Evolutionary conservation across 2,329 filamentous ascomycete genomes (phyloP), one percentile per base, ranked within the genome.

Genomic region (Ophiocordyceps camponoti-leonardi): DNA sequence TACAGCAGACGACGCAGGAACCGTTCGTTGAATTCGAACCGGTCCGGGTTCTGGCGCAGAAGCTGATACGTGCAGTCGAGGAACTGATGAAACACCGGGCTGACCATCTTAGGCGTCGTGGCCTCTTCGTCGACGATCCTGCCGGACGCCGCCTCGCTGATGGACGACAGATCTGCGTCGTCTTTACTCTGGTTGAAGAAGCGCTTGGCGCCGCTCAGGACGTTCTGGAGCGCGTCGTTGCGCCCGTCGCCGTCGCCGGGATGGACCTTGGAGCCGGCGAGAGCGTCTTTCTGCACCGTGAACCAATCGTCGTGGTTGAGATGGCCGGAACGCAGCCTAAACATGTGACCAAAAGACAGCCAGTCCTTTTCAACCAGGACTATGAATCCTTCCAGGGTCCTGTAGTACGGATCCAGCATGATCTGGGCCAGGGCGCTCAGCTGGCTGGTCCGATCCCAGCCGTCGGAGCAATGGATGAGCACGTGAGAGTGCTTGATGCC

Each of bases 321-420:
- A 53, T 84, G 83, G 3, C 92, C 92, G 14, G 85, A 85, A n/a
- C 92, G 80, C 55, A 94, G 79, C 46, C 87, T 79, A 64, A 98
- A 98, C 81, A 94, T 95, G 63, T 98, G 90, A 2, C 92, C 92
- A 64, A 95, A 98, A 0, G 90, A 92, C 13, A 98, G 66, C 86
- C 92, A 98, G 58, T 98, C 92, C 61, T 98, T 98, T 62, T 98
- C 92, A 2, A 98, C 75, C 7, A 98, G 68, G 2, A 94, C 80
- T 53, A 96, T 88, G 61, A 96, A 98, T 1, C 92, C 92, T 53
- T 95, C 83, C 44, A 98, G 68, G 0, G 92, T 96, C 44, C 92
- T 79, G 61, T 87, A 98, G 62, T 94, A 95, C 0, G 92, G 92
- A 57, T 98, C 92, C 10, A 98, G 73, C 68, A 94, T 90, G 37